Base-by-base conservation (phyloP, 2,329 filamentous ascomycete genomes). In the Lachnellula hyalina region DNA sequence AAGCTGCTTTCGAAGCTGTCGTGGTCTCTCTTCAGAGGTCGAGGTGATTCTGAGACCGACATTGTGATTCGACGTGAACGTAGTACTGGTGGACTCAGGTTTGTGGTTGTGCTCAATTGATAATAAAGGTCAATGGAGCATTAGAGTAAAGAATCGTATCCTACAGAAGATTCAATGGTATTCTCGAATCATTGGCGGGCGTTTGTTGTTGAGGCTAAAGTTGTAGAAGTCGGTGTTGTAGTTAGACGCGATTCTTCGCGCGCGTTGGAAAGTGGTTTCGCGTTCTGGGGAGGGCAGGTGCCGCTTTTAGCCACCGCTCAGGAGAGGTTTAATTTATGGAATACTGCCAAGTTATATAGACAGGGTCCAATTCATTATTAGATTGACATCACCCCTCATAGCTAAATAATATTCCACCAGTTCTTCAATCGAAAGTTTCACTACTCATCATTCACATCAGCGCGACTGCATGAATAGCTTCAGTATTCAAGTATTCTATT, bases 1-100 rank as follows among this genome's bases (percentile, higher is more conserved):
- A 34, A 28, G n/a, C 45, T 19, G 46, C 53, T 56, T 32, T 61
- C 57, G 47, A 61, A 65, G 49, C 21, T 54, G 34, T 60, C 55
- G 34, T 60, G 56, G 15, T 46, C 41, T 28, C 54, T 52, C 53
- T 58, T 55, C n/a, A 40, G 56, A 50, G 47, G 21, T 40, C 21
- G 44, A 2, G 48, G 49, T 2, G 49, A 45, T 17, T 52, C 45
- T 5, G 46, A 47, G 17, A 50, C 32, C 11, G 49, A 56, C 47
- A 49, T 54, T 28, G n/a, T 34, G 21, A 23, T 32, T 32, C 9
- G 28, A 32, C 28, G 28, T 9, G 28, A 32, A 32, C 9, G 28
- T 11, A 11, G 28, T 32, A 11, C 28, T 9, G 9, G 28, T 32
- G 11, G 28, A 32, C 3, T 11, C 9, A 32, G 8, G 8, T 11